Evolutionary conservation across 176 grass and related monocot genomes (phyloP).

Genomic region (Phoenix roebelenii): DNA sequence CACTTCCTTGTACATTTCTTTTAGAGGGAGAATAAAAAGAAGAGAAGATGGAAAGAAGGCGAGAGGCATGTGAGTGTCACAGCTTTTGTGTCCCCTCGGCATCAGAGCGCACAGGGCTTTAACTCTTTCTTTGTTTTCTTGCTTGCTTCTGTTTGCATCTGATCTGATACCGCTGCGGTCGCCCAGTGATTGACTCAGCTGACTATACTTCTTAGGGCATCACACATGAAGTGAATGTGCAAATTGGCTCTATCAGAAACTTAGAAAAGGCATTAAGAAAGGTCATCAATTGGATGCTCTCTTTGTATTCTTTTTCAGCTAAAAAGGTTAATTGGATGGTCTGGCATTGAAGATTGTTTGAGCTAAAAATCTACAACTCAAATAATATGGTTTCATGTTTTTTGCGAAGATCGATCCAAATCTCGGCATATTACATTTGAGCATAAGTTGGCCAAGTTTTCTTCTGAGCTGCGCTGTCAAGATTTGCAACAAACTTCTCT

Average conservation of each 20-base stretch:
- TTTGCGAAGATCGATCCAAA: too few relatives aligned
- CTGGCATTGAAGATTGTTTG: too few relatives aligned
- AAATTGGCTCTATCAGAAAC: background rate
- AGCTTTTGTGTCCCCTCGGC: conserved; percentile 23
- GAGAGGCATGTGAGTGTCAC: conserved; percentile 23
- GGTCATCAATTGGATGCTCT: too few relatives aligned
- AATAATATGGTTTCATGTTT: too few relatives aligned
- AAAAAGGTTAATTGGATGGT: too few relatives aligned
- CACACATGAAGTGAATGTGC: conserved; percentile 1
- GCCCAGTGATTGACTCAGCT: background rate
- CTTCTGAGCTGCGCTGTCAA: too few relatives aligned
- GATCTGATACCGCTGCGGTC: background rate
- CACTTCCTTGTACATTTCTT: conserved; percentile 14
- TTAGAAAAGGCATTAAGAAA: too few relatives aligned
- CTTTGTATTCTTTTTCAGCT: too few relatives aligned
- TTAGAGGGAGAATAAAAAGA: conserved; percentile 29
- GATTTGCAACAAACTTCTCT: too few relatives aligned
- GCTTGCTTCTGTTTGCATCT: background rate
- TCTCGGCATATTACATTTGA: too few relatives aligned
- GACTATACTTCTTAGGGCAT: background rate
- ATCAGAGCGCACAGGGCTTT: background rate
- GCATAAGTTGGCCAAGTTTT: too few relatives aligned
- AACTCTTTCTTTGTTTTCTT: conserved; percentile 8
- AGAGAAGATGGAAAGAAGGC: conserved; percentile 22
- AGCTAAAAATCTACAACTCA: too few relatives aligned